phyloP scores from a whole-genome alignment of 139 green algal species.

The Tetraselmis striata region DNA sequence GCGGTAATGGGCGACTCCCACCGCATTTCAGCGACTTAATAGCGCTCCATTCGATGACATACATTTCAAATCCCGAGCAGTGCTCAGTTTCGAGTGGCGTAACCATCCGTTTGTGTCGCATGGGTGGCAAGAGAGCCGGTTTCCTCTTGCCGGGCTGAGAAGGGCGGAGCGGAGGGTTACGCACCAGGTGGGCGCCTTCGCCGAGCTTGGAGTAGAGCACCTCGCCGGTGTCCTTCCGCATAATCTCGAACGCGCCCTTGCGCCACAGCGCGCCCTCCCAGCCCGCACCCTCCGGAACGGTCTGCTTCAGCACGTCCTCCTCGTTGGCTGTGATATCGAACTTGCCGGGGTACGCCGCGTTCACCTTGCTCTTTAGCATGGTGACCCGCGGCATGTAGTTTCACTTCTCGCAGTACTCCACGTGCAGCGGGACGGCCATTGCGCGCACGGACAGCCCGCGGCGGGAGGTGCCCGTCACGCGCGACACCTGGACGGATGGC shows the following conservation, averaged over 20 bases:
- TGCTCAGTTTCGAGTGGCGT: no score
- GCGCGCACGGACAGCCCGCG: background rate
- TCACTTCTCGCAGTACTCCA: slow-evolving; percentile 29
- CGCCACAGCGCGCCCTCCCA: slow-evolving; percentile 20
- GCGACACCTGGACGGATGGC: background rate
- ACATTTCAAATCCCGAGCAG: no score
- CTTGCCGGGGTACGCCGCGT: slow-evolving; percentile 19
- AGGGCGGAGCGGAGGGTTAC: slow-evolving; percentile 1
- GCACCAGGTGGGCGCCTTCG: slow-evolving; percentile 10
- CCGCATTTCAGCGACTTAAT: no score
- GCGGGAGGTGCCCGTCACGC: background rate
- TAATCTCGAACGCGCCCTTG: slow-evolving; percentile 22
- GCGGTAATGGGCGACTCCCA: no score
- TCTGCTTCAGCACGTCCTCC: slow-evolving; percentile 4
- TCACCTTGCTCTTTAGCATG: slow-evolving; percentile 16
- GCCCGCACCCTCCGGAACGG: slow-evolving; percentile 13
- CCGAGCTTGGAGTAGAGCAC: slow-evolving; percentile 20
- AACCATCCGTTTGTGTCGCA: no score
- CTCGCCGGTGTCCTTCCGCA: slow-evolving; percentile 19
- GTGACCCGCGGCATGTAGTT: slow-evolving; percentile 24
- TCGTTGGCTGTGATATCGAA: slow-evolving; percentile 17
- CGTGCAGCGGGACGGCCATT: slow-evolving; percentile 13
- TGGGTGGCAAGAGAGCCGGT: no score
- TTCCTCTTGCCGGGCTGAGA: background rate
- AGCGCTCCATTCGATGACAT: no score